A percentile compares a stretch with the other conserved stretches of the same genome.
These are phyloP conservation scores for Rubia tinctorum DNA, from an alignment of 305 asterid species.

Conservation along the genomic window DNA sequence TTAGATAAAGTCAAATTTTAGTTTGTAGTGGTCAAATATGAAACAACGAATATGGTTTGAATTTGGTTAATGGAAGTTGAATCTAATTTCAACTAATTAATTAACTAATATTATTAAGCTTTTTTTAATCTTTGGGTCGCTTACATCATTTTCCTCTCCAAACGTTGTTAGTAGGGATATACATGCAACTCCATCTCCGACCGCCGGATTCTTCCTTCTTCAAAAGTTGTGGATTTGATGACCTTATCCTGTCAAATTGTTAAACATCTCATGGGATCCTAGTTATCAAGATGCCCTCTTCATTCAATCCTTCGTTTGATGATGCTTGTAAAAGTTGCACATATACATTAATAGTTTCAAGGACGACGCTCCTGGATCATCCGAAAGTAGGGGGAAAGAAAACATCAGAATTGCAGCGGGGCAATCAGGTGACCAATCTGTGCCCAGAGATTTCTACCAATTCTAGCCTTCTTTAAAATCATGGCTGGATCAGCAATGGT, in stretches of 20 bases:
- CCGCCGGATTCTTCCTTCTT: too few species aligned
- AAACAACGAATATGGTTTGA: too few species aligned
- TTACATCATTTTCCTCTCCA: too few species aligned
- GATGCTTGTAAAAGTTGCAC: slow-evolving; percentile 44
- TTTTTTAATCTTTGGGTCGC: too few species aligned
- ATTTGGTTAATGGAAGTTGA: too few species aligned
- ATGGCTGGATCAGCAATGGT: too few species aligned
- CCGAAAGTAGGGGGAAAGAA: slow-evolving; percentile 12
- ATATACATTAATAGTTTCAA: slow-evolving; percentile 20
- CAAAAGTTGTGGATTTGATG: slow-evolving; percentile 44
- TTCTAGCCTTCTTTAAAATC: slow-evolving; percentile 60
- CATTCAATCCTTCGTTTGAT: slow-evolving; percentile 40
- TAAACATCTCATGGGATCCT: slow-evolving; percentile 7
- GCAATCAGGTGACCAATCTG: slow-evolving; percentile 22
- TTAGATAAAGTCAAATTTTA: too few species aligned
- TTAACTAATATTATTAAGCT: too few species aligned
- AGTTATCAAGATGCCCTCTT: slow-evolving; percentile 22
- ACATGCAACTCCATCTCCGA: too few species aligned
- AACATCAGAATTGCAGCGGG: slow-evolving; percentile 39
- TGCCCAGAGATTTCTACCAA: slow-evolving; percentile 36
- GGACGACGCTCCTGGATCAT: slow-evolving; percentile 19
- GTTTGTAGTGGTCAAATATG: too few species aligned
- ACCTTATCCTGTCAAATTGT: slow-evolving; percentile 29
- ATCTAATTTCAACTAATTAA: too few species aligned
- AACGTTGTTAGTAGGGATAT: too few species aligned